Conservation (phyloP, 352 stramenopile genomes). For the Phytophthora pini region DNA sequence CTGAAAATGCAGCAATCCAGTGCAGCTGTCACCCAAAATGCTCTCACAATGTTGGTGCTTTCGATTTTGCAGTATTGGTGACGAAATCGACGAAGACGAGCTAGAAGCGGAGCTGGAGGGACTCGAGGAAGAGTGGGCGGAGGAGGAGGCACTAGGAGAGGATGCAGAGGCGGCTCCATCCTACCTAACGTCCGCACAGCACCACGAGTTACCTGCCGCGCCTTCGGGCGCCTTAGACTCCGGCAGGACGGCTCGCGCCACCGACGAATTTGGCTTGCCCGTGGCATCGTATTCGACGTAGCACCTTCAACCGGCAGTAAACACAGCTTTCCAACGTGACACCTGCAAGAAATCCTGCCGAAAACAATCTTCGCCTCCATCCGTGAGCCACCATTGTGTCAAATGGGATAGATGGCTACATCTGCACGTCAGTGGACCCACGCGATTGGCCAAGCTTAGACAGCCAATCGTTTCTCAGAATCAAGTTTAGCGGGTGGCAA, state of each 20-base stretch:
- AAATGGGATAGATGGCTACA: slow-evolving; percentile 34
- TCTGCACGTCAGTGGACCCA: slow-evolving; percentile 7
- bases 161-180: slow-evolving; percentile 60
- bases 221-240: slow-evolving; percentile 56
- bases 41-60: not conserved
- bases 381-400: slow-evolving; percentile 1
- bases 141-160: slow-evolving; percentile 58
- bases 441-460: slow-evolving; percentile 27
- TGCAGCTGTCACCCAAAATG: not conserved
- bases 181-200: slow-evolving; percentile 61
- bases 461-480: slow-evolving; percentile 38
- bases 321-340: no score
- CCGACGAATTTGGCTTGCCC: slow-evolving; percentile 82
- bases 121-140: slow-evolving; percentile 94
- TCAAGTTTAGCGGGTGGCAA: slow-evolving; percentile 1
- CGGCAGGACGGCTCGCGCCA: slow-evolving; percentile 32
- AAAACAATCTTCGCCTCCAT: no score
- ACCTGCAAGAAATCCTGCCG: no score
- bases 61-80: slow-evolving; percentile 73
- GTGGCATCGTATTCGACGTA: slow-evolving; percentile 50
- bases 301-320: not conserved
- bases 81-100: slow-evolving; percentile 96
- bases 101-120: slow-evolving; percentile 95
- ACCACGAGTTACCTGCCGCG: slow-evolving; percentile 65
- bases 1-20: not conserved